Base-by-base conservation (phyloP, 139 green algal species). In the Micromonas pusilla region DNA sequence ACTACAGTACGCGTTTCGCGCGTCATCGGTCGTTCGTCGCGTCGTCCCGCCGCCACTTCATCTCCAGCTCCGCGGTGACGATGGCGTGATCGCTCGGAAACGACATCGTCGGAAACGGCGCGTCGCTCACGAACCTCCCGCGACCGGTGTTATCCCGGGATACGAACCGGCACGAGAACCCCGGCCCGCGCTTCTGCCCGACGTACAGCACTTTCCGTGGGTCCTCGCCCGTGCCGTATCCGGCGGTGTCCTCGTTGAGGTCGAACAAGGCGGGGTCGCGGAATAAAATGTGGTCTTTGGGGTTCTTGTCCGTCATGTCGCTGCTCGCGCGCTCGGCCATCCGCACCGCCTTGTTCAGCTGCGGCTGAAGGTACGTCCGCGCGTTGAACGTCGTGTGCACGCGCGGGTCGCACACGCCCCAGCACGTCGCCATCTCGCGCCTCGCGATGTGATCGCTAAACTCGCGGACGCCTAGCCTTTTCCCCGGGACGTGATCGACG, bases 271-370 rank as follows among this genome's bases (percentile, higher is more conserved):
- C 16, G 9, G 45, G 16, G 9, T 57, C 45, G 16, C 6, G 34
- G 66, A 65, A 78, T 21, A 78, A n/a, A 30, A 78, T 78, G 26
- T 66, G 62, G 52, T 78, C 72, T 30, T 78, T 78, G 28, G 72
- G 72, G 52, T 78, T 78, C 26, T 52, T 39, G 52, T 78, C 72
- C 20, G 72, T 78, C 45, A 68, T 16, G 5, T 45, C 52, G 26
- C 5, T 45, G n/a, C 39, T 78, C 25, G 33, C 26, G 5, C 19
- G 25, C 26, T 78, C 72, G 5, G 45, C 19, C 5, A 67, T 26
- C 20, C 52, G 39, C 72, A 78, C 72, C 45, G 72, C 72, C 26
- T 78, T 78, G 26, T 78, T 78, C 36, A 78, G 72, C 52, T 78
- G 72, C 3, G 72, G 45, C 72, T 78, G 72, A 31, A 78, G 52